Conservation (phyloP, 2,329 filamentous ascomycete species). For the Ophidiomyces ophidiicola region DNA sequence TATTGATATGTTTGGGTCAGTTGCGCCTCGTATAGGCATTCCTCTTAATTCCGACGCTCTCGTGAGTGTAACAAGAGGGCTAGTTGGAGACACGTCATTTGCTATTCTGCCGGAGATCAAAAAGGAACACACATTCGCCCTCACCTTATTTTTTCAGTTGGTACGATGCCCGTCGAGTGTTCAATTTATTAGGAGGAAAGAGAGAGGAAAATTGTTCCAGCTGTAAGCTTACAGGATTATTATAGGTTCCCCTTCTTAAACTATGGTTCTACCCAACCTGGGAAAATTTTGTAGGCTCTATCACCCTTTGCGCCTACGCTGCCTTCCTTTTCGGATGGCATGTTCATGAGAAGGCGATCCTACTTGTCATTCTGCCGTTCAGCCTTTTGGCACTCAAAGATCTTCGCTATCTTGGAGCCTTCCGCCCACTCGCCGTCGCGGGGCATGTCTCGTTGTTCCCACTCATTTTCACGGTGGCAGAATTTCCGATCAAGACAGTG, state of each 20-base stretch:
- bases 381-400: constrained; percentile 83
- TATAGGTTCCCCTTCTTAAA: constrained; percentile 58
- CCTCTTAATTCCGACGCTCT: constrained; percentile 61
- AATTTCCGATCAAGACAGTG: constrained; percentile 86
- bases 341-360: constrained; percentile 92
- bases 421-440: constrained; percentile 79
- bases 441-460: constrained; percentile 94
- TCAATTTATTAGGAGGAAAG: too few relatives aligned
- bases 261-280: constrained; percentile 70
- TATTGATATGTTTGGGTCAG: constrained; percentile 32
- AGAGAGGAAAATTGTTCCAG: too few relatives aligned
- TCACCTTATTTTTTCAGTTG: constrained; percentile 72
- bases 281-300: constrained; percentile 77
- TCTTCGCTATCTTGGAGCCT: constrained; percentile 79
- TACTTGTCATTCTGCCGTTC: constrained; percentile 90
- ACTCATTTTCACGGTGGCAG: constrained; percentile 76
- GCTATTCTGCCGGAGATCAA: constrained; percentile 81
- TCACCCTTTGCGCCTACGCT: constrained; percentile 87
- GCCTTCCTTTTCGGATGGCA: constrained; percentile 98
- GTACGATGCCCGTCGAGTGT: constrained; percentile 34
- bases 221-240: constrained; percentile 5
- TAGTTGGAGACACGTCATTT: constrained; percentile 89
- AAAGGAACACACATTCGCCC: constrained; percentile 62
- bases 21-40: constrained; percentile 69
- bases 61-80: constrained; percentile 78